A percentile compares a stretch with the other conserved stretches of the same genome.
Conservation (phyloP, 768 basidiomycete species). For the Termitomyces sp. region DNA sequence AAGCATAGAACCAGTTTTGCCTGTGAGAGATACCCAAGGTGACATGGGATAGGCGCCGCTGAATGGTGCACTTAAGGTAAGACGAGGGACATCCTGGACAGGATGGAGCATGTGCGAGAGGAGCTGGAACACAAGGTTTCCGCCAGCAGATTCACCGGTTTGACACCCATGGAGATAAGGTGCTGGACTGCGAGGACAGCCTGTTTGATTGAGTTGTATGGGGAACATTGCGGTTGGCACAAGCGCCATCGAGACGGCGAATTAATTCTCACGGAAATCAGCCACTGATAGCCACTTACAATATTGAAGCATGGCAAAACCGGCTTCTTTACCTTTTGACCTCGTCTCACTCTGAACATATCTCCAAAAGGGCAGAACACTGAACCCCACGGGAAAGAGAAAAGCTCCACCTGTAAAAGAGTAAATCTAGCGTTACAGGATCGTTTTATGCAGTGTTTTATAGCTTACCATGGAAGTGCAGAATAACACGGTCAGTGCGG, state of each 20-base stretch:
- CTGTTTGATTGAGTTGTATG: conserved; percentile 22
- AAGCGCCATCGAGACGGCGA: conserved; percentile 10
- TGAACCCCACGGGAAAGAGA: conserved; percentile 16
- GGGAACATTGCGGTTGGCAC: conserved; percentile 24
- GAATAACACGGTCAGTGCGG: conserved; percentile 24
- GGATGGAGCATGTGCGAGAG: conserved; percentile 27
- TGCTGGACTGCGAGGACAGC: conserved; percentile 20
- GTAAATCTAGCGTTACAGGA: neutral
- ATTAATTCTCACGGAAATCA: too few relatives aligned
- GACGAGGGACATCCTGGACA: conserved; percentile 10
- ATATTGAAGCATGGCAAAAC: conserved; percentile 21
- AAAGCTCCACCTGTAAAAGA: conserved; percentile 21
- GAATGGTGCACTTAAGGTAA: conserved; percentile 14
- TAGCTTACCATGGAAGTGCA: conserved; percentile 26
- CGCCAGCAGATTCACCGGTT: conserved; percentile 30
- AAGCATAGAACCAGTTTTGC: conserved; percentile 8
- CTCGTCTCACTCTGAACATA: conserved; percentile 14
- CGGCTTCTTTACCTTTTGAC: conserved; percentile 10
- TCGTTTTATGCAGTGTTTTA: neutral
- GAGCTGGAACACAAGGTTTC: conserved; percentile 21
- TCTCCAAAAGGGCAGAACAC: conserved; percentile 18
- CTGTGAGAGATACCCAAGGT: conserved; percentile 20
- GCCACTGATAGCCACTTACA: conserved; percentile 8
- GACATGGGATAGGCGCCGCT: conserved; percentile 25
- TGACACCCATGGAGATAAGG: conserved; percentile 21